Percentiles rank a stretch among this genome's conserved stretches.
These are phyloP conservation scores for Coemansia umbellata DNA, from an alignment of 192 early-diverging fungal species.

Conservation along the genomic window DNA sequence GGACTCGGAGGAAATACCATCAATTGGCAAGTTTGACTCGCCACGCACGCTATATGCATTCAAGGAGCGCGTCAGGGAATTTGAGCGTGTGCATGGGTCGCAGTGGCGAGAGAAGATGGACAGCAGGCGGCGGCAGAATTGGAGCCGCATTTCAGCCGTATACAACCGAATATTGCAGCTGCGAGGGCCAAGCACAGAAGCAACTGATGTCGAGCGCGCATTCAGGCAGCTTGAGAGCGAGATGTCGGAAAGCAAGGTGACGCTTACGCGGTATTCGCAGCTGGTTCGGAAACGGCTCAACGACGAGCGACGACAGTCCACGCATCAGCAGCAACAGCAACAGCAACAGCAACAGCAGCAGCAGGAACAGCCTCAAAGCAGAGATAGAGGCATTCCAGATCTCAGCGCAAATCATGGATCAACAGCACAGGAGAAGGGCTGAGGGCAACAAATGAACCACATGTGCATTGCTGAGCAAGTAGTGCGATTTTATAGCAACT, in stretches of 20 bases:
- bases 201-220: slow-evolving; percentile 23
- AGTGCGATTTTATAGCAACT: too few relatives aligned
- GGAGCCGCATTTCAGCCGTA: slow-evolving; percentile 42
- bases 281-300: slow-evolving; percentile 29
- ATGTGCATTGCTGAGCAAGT: too few relatives aligned
- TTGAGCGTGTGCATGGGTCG: slow-evolving; percentile 18
- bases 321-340: background rate
- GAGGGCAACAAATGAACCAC: too few relatives aligned
- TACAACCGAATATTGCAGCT: slow-evolving; percentile 35
- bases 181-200: slow-evolving; percentile 6
- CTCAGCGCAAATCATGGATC: too few relatives aligned
- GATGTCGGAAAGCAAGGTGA: slow-evolving; percentile 20
- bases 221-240: slow-evolving; percentile 12
- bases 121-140: slow-evolving; percentile 37
- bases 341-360: background rate
- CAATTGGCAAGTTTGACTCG: slow-evolving; percentile 35
- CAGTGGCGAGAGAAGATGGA: slow-evolving; percentile 46
- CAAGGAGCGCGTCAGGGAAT: slow-evolving; percentile 18
- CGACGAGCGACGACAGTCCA: slow-evolving; percentile 18
- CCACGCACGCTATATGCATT: slow-evolving; percentile 27
- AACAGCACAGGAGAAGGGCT: too few relatives aligned
- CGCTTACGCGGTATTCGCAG: slow-evolving; percentile 36
- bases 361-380: background rate
- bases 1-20: slow-evolving; percentile 28
- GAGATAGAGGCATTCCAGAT: too few relatives aligned